Conservation (phyloP, 108 stramenopile genomes). For the Nitzschia sp. region DNA sequence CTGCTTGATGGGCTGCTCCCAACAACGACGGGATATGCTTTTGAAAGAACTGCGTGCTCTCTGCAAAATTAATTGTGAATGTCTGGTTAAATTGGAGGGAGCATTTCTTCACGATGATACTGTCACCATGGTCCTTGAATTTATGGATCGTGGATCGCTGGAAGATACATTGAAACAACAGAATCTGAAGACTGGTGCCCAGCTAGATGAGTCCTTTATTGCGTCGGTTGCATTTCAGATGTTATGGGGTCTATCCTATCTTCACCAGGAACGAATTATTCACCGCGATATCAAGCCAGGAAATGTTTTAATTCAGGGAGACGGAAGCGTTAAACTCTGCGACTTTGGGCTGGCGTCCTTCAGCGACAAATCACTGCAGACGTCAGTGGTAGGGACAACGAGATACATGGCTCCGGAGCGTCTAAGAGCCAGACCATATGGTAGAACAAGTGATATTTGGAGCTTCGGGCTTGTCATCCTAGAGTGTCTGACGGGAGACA, state of each 20-base stretch:
- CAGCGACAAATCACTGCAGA: conserved; percentile 52
- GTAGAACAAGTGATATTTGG: conserved; percentile 85
- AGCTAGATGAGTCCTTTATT: conserved; percentile 22
- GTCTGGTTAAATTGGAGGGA: conserved; percentile 71
- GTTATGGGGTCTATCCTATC: conserved; percentile 81
- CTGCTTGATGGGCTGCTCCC: conserved; percentile 34
- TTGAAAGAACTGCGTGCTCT: conserved; percentile 67
- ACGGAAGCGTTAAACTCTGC: conserved; percentile 85
- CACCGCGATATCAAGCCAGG: conserved; percentile 95
- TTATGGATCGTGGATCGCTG: conserved; percentile 81
- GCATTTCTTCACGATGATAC: conserved; percentile 67
- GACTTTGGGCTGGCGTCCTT: conserved; percentile 89
- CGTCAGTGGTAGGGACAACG: conserved; percentile 87
- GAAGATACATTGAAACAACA: conserved; percentile 25
- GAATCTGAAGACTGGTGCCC: background rate
- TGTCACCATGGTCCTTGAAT: conserved; percentile 77
- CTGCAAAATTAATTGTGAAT: conserved; percentile 57
- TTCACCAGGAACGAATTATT: conserved; percentile 81
- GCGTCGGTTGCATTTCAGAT: conserved; percentile 82
- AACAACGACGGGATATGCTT: conserved; percentile 58
- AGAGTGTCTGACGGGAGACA: conserved; percentile 61
- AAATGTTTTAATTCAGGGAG: conserved; percentile 74
- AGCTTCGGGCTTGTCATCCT: conserved; percentile 84
- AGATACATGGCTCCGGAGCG: conserved; percentile 92
- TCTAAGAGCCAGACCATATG: conserved; percentile 73